Evolutionary conservation across 768 basidiomycete species (phyloP).

Genomic region (Lactifluus piperatus): DNA sequence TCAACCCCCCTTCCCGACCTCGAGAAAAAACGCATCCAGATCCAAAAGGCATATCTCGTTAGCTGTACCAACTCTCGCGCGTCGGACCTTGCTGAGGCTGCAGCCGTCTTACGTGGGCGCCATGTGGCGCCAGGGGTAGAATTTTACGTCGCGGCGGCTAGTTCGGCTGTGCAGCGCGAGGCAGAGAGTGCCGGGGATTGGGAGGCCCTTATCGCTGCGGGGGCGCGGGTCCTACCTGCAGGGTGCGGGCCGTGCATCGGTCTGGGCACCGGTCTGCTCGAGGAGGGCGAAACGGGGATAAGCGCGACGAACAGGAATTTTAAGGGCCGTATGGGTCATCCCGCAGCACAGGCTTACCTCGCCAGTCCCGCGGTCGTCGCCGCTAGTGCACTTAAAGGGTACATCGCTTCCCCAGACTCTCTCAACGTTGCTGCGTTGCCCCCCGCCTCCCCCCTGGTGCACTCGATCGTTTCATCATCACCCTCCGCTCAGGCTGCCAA

Average conservation of each 20-base stretch:
- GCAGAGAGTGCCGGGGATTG: constrained; percentile 82
- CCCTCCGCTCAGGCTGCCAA: constrained; percentile 22
- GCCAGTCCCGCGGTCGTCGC: constrained; percentile 97
- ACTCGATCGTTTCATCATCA: constrained; percentile 37
- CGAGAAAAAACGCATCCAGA: constrained; percentile 60
- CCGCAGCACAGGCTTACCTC: constrained; percentile 90
- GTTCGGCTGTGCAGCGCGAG: constrained; percentile 85
- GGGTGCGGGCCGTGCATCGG: constrained; percentile 99
- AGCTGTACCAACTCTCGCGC: constrained; percentile 97
- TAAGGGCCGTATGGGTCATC: constrained; percentile 97
- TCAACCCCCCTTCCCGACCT: constrained; percentile 90
- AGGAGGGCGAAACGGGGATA: constrained; percentile 93
- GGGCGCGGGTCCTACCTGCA: constrained; percentile 87
- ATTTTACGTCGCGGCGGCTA: constrained; percentile 96
- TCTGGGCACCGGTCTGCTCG: constrained; percentile 82
- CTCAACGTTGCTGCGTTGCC: constrained; percentile 48
- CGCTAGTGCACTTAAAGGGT: constrained; percentile 87
- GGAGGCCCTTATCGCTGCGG: constrained; percentile 76
- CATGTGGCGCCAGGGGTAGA: constrained; percentile 84
- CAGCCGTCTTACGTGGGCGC: constrained; percentile 75
- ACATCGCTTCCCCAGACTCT: constrained; percentile 76
- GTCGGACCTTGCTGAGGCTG: constrained; percentile 89
- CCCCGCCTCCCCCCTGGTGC: constrained; percentile 42
- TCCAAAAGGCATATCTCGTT: constrained; percentile 97
- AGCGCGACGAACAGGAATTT: constrained; percentile 99